These are phyloP conservation scores for Microbotryum intermedium DNA, from an alignment of 1,284 basidiomycete species.

Conservation along the genomic window DNA sequence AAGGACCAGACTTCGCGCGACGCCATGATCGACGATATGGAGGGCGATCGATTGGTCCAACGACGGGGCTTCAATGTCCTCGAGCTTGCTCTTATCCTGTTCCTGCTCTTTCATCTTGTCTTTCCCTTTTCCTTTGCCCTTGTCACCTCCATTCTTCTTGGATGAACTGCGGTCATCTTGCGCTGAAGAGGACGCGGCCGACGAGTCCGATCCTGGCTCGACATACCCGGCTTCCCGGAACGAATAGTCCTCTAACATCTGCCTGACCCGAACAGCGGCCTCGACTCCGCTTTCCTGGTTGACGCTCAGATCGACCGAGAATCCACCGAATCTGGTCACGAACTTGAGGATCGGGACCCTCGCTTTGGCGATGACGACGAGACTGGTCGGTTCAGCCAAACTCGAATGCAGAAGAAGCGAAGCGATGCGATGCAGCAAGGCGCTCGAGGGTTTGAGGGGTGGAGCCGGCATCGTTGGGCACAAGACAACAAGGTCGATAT, in stretches of 20 bases:
- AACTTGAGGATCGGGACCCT: slow-evolving; percentile 74
- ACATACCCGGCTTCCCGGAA: slow-evolving; percentile 20
- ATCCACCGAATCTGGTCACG: slow-evolving; percentile 58
- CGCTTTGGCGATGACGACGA: slow-evolving; percentile 34
- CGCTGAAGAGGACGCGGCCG: neutral
- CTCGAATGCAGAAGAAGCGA: slow-evolving; percentile 25
- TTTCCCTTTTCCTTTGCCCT: slow-evolving; percentile 2
- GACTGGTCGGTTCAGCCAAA: slow-evolving; percentile 25
- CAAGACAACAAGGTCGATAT: slow-evolving; percentile 51
- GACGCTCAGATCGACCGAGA: slow-evolving; percentile 82
- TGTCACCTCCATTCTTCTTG: neutral
- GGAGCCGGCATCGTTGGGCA: slow-evolving; percentile 31
- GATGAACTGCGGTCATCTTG: neutral
- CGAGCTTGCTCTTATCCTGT: neutral
- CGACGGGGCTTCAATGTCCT: neutral
- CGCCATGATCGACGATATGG: slow-evolving; percentile 29
- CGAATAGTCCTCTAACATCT: slow-evolving; percentile 28
- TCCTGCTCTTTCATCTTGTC: slow-evolving; percentile 7
- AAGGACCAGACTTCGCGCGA: slow-evolving; percentile 54
- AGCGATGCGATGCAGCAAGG: slow-evolving; percentile 27
- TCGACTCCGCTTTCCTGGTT: slow-evolving; percentile 79
- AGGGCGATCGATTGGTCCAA: neutral
- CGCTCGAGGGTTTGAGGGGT: slow-evolving; percentile 20
- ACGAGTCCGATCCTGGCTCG: slow-evolving; percentile 10
- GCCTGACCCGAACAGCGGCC: slow-evolving; percentile 49